Evolutionary conservation across 2,329 filamentous ascomycete genomes (phyloP).

Genomic region (Penicillium sp.): DNA sequence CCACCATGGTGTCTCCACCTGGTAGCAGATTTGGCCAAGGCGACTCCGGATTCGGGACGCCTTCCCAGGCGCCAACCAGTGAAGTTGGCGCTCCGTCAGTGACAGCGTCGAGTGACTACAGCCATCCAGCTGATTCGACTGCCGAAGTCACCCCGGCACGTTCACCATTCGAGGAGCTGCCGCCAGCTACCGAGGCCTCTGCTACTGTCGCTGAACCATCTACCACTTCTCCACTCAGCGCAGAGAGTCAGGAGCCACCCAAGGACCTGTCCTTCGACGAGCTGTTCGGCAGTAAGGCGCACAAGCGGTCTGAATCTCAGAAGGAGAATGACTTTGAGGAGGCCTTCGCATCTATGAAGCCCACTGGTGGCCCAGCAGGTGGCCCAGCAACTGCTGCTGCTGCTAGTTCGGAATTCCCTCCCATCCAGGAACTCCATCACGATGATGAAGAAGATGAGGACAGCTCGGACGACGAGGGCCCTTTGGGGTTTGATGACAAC

Average conservation of each 20-base stretch:
- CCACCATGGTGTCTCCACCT: slow-evolving; percentile 74
- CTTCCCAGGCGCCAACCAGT: slow-evolving; percentile 39
- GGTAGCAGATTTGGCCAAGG: slow-evolving; percentile 61
- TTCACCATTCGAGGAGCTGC: slow-evolving; percentile 38
- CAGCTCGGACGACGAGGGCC: slow-evolving; percentile 67
- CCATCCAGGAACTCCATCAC: slow-evolving; percentile 80
- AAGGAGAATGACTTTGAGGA: slow-evolving; percentile 50
- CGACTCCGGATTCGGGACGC: slow-evolving; percentile 46
- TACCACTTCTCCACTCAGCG: slow-evolving; percentile 48
- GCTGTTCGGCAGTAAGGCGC: slow-evolving; percentile 45
- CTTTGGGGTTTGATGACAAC: slow-evolving; percentile 81
- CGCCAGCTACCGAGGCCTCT: slow-evolving; percentile 22
- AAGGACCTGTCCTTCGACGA: slow-evolving; percentile 48
- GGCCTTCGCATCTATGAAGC: slow-evolving; percentile 49
- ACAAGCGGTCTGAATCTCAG: slow-evolving; percentile 47
- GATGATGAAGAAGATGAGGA: slow-evolving; percentile 85
- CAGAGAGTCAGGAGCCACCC: slow-evolving; percentile 23
- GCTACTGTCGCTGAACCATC: slow-evolving; percentile 16
- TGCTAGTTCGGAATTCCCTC: slow-evolving; percentile 74
- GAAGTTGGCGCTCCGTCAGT: slow-evolving; percentile 35
- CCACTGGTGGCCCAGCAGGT: slow-evolving; percentile 36
- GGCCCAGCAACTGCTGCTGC: slow-evolving; percentile 25
- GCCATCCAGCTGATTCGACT: slow-evolving; percentile 13
- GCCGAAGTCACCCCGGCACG: slow-evolving; percentile 17
- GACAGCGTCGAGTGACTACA: slow-evolving; percentile 24